phyloP scores from a whole-genome alignment of 768 basidiomycete genomes.

The Hypsizygus marmoreus region DNA sequence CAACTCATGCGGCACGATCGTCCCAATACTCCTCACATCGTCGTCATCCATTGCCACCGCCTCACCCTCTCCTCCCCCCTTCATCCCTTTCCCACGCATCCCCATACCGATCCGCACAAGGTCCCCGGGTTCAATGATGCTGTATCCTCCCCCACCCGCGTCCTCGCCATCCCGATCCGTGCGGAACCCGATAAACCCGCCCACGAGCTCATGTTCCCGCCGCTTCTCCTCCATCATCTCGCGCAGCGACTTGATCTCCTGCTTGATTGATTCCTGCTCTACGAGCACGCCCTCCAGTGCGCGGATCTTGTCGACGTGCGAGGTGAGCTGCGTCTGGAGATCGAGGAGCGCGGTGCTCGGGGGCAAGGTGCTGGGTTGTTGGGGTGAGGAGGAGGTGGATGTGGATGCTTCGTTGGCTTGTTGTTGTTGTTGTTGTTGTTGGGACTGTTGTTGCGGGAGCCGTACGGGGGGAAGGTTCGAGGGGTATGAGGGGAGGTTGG shows the following conservation, averaged over 20 bases:
- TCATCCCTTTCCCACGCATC: slow-evolving; percentile 32
- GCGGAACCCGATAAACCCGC: no score
- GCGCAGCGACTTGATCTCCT: slow-evolving; percentile 72
- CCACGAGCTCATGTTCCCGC: slow-evolving; percentile 38
- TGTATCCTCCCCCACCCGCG: no score
- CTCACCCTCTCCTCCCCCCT: slow-evolving; percentile 34
- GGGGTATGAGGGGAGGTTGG: slow-evolving; percentile 64
- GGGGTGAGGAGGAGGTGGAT: slow-evolving; percentile 17
- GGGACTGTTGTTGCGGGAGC: slow-evolving; percentile 22
- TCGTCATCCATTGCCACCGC: slow-evolving; percentile 52
- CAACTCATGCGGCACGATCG: slow-evolving; percentile 67
- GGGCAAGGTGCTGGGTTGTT: slow-evolving; percentile 20
- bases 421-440: slow-evolving; percentile 23
- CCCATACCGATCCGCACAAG: slow-evolving; percentile 12
- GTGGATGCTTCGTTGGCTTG: slow-evolving; percentile 18
- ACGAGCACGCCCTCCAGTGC: slow-evolving; percentile 78
- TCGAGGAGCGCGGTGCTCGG: slow-evolving; percentile 46
- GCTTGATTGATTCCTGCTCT: slow-evolving; percentile 84
- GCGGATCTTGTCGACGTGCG: slow-evolving; percentile 80
- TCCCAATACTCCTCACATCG: slow-evolving; percentile 71
- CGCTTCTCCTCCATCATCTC: slow-evolving; percentile 71
- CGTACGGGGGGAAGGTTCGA: slow-evolving; percentile 67
- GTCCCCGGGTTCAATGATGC: background rate
- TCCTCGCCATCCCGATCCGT: no score
- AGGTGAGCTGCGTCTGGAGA: slow-evolving; percentile 78